Percentiles rank a stretch among this genome's conserved stretches.
These are phyloP conservation scores for Cyberlindnera nakhonratchasimensis DNA, from an alignment of 805 yeast species.

Conservation along the genomic window DNA sequence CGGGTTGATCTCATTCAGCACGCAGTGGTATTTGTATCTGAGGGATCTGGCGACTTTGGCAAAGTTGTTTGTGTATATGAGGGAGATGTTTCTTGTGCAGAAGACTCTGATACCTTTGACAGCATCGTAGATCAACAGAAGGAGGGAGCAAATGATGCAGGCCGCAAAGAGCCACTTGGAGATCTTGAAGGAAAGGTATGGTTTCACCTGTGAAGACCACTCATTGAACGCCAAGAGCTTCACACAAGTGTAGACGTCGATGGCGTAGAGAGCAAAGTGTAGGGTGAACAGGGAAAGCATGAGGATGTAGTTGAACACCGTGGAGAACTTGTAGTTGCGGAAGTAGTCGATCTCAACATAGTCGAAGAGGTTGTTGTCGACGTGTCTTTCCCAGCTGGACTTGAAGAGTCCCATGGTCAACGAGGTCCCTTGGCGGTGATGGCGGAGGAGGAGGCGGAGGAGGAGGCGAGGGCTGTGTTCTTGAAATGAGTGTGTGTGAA, in stretches of 20 bases:
- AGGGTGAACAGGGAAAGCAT: constrained; percentile 38
- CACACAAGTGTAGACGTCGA: constrained; percentile 79
- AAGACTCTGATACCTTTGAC: constrained; percentile 55
- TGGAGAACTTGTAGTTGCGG: constrained; percentile 40
- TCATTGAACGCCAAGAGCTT: constrained; percentile 66
- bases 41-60: constrained; percentile 58
- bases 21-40: constrained; percentile 64
- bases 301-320: constrained; percentile 41
- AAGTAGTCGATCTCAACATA: constrained; percentile 44
- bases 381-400: constrained; percentile 34
- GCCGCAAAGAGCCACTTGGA: constrained; percentile 73
- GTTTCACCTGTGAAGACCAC: constrained; percentile 57
- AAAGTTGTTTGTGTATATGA: constrained; percentile 63
- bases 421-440: not conserved
- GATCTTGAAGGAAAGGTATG: constrained; percentile 46
- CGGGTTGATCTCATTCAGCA: constrained; percentile 69
- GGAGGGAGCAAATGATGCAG: constrained; percentile 71
- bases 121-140: constrained; percentile 53
- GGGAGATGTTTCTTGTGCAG: constrained; percentile 60
- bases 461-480: too few relatives aligned
- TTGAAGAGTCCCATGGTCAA: constrained; percentile 25
- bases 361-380: constrained; percentile 43
- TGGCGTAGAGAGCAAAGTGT: constrained; percentile 51
- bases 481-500: too few relatives aligned
- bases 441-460: not conserved